Evolutionary conservation across 805 yeast genomes (phyloP), one percentile per base, ranked within the genome.

Genomic region (Teunomyces gatunensis): DNA sequence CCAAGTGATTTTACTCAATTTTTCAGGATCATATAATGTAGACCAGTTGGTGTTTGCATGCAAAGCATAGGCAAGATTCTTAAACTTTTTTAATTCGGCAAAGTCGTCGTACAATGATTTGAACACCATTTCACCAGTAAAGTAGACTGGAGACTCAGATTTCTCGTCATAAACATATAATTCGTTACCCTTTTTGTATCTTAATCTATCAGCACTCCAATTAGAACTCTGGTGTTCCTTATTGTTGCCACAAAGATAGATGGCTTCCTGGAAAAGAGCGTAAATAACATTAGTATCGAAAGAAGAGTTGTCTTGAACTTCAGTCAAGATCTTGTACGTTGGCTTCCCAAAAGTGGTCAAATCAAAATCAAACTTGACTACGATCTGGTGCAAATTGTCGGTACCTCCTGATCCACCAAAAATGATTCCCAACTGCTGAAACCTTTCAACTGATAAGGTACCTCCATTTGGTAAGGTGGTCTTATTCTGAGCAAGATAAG

Each of bases 91-190:
- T 35, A 80, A 64, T 51, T 75, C 80, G 0, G 60, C 58, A 51
- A 68, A 79, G 52, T 79, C 83, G 30, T 75, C 77, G 49, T 57
- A 72, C 77, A 78, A 78, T 11, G 75, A 73, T 50, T 73, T 71
- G 60, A 60, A 79, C 39, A 79, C 79, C 81, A 79, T 78, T 51
- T 80, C 84, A 10, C 83, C 81, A 2, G 81, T 78, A 58, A 78
- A 78, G 48, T 58, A 78, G 3, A 74, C 62, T 10, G 43, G 43
- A 15, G 39, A 20, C n/a, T 50, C 41, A 25, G 55, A 44, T 45
- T 32, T 41, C 12, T 51, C 41, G 28, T 25, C 13, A 44, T 47
- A 62, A 4, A 65, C 66, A 50, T 65, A 73, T 15, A 47, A 47
- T 25, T 53, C 51, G 50, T 65, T 59, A 10, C 56, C 67, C 15